phyloP scores from a whole-genome alignment of 169 alveolate genomes.

The Eimeria sp. region DNA sequence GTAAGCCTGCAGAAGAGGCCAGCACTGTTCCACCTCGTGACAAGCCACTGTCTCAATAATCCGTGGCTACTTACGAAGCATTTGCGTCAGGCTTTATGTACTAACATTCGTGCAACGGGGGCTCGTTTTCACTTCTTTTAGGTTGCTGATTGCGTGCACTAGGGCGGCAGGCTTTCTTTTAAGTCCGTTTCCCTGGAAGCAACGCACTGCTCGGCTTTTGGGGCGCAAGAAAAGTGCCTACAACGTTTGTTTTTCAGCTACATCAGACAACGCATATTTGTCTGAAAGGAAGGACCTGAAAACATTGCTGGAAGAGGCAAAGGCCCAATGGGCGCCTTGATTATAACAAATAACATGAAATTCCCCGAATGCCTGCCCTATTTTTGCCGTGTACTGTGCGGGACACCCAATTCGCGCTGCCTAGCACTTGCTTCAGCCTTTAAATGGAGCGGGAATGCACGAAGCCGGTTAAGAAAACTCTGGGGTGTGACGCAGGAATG shows the following conservation, averaged over 20 bases:
- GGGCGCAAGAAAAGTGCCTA: not conserved
- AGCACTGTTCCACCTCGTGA: not conserved
- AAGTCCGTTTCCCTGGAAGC: not conserved
- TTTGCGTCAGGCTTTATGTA: not conserved
- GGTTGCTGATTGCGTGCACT: not conserved
- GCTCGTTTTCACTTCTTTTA: not conserved
- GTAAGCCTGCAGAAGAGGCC: not conserved
- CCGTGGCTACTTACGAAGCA: not conserved
- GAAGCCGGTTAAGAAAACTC: not conserved
- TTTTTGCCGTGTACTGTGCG: not conserved
- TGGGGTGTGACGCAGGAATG: not conserved
- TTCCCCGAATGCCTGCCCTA: not conserved
- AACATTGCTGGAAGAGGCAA: not conserved
- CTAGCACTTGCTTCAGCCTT: not conserved
- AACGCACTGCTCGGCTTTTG: not conserved
- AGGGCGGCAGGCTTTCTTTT: not conserved
- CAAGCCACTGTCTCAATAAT: not conserved
- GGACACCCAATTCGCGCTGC: not conserved
- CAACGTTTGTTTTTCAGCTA: not conserved
- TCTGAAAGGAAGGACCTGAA: not conserved
- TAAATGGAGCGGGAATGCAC: not conserved
- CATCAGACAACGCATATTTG: not conserved
- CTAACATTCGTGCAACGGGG: not conserved
- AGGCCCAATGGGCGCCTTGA: not conserved
- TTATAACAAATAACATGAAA: not conserved